Evolutionary conservation across 805 yeast species (phyloP).

Genomic region (Wickerhamiella occidentalis): DNA sequence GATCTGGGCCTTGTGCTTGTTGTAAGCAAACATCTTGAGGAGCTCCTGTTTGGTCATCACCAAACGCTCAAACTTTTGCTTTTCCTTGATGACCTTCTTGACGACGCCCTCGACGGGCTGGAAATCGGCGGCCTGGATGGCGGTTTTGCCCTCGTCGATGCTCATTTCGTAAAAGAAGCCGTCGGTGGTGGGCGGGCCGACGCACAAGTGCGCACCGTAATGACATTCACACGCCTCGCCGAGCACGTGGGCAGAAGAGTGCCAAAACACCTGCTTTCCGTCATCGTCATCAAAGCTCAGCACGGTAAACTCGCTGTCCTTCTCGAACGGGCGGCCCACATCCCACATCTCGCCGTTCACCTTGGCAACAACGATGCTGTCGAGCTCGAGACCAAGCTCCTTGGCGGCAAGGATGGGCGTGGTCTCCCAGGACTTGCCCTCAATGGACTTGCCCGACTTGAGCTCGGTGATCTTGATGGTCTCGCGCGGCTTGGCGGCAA

Average conservation of each 20-base stretch:
- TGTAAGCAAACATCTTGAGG: slow-evolving; percentile 85
- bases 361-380: slow-evolving; percentile 81
- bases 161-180: slow-evolving; percentile 97
- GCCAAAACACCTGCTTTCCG: slow-evolving; percentile 96
- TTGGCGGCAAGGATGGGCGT: slow-evolving; percentile 78
- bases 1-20: slow-evolving; percentile 85
- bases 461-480: slow-evolving; percentile 62
- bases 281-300: slow-evolving; percentile 88
- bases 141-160: slow-evolving; percentile 60
- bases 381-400: slow-evolving; percentile 73
- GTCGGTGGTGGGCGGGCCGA: slow-evolving; percentile 95
- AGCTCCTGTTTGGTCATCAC: slow-evolving; percentile 85
- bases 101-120: slow-evolving; percentile 73
- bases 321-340: slow-evolving; percentile 86
- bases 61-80: slow-evolving; percentile 89
- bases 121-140: slow-evolving; percentile 74
- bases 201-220: slow-evolving; percentile 81
- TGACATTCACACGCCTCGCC: slow-evolving; percentile 98
- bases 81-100: slow-evolving; percentile 82
- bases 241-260: slow-evolving; percentile 92
- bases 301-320: slow-evolving; percentile 52
- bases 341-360: slow-evolving; percentile 92
- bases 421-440: slow-evolving; percentile 80
- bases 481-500: slow-evolving; percentile 48
- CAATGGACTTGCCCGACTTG: slow-evolving; percentile 71